phyloP scores from a whole-genome alignment of 2,329 filamentous ascomycete species.

The Colletotrichum sp. region DNA sequence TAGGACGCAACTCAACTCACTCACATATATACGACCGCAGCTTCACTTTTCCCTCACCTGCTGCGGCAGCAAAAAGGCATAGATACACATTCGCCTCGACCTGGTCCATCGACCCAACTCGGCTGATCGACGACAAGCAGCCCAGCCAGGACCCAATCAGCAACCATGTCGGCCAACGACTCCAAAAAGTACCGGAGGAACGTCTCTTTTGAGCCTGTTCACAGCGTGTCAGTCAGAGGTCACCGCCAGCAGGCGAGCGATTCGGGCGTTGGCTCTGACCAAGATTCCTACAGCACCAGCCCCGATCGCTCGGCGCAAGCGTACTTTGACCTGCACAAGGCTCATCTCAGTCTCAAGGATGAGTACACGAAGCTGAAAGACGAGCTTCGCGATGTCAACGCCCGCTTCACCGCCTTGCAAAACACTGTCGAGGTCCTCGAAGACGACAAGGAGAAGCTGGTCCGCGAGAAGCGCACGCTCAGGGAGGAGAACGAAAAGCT shows the following conservation, averaged over 20 bases:
- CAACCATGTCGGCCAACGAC: slow-evolving; percentile 22
- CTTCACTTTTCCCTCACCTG: background rate
- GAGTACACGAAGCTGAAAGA: slow-evolving; percentile 24
- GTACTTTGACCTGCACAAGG: slow-evolving; percentile 11
- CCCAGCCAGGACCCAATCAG: background rate
- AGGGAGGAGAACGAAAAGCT: slow-evolving; percentile 29
- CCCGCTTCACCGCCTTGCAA: slow-evolving; percentile 25
- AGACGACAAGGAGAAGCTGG: slow-evolving; percentile 33
- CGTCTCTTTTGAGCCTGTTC: slow-evolving; percentile 15
- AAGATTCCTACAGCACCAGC: slow-evolving; percentile 22
- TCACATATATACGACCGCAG: background rate
- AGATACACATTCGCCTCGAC: background rate
- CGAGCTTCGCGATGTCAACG: slow-evolving; percentile 30
- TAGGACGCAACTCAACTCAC: background rate
- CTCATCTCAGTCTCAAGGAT: slow-evolving; percentile 20
- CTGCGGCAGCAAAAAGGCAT: background rate
- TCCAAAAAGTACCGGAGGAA: slow-evolving; percentile 8
- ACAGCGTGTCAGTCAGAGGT: slow-evolving; percentile 9
- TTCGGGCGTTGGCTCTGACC: slow-evolving; percentile 26
- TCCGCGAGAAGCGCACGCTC: slow-evolving; percentile 29
- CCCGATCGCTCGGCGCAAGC: slow-evolving; percentile 24
- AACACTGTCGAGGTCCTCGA: slow-evolving; percentile 33
- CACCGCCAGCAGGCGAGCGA: slow-evolving; percentile 25
- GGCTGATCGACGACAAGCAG: slow-evolving; percentile 1
- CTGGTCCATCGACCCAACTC: background rate